Conservation (phyloP, 208 protist genomes). For the Trypanosomatidae sp. region DNA sequence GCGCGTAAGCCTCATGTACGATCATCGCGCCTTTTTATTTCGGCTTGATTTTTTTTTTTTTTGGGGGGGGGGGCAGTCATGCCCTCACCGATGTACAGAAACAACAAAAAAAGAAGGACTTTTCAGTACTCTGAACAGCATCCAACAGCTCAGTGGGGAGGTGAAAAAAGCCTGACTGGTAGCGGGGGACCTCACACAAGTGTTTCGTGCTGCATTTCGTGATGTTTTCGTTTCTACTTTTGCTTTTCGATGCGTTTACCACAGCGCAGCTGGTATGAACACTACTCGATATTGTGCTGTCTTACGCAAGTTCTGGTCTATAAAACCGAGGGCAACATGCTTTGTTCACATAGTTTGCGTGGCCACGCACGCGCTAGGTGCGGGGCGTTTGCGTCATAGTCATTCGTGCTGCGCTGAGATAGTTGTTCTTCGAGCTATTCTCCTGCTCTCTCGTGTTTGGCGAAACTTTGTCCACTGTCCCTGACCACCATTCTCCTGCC, state of each 20-base stretch:
- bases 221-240: neutral
- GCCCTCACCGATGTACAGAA: conserved; percentile 5
- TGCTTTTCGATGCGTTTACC: neutral
- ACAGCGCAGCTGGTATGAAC: too few species aligned
- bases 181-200: neutral
- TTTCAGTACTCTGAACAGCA: neutral
- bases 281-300: neutral
- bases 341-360: neutral
- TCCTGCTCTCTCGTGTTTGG: neutral
- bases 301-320: neutral
- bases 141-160: neutral
- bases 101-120: neutral
- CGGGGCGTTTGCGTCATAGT: neutral
- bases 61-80: neutral
- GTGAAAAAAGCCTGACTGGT: neutral
- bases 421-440: neutral
- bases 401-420: neutral
- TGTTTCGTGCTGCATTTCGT: neutral
- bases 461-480: neutral
- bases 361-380: neutral
- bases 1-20: conserved; percentile 28
- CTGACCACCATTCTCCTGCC: neutral
- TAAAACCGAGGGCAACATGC: neutral
- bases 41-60: neutral
- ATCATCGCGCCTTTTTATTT: neutral